Evolutionary conservation across 2,329 filamentous ascomycete species (phyloP), one percentile per base, ranked within the genome.

Genomic region (Colletotrichum costaricense): DNA sequence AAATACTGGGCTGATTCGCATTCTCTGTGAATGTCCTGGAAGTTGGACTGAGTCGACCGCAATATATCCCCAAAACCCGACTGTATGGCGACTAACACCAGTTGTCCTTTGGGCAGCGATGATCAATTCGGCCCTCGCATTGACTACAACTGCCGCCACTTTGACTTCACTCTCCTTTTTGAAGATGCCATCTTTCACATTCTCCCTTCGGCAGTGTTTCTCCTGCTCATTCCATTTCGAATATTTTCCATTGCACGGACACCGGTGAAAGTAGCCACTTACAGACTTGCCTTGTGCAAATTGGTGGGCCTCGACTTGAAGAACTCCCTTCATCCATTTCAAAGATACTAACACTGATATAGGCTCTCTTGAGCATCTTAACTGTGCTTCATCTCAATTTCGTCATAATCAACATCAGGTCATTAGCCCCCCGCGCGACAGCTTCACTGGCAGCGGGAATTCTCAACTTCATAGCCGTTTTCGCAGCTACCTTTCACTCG

Each of bases 121-220:
- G 49, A 56, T 24, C 30, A 11, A 7, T 49, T 69, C 24, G 66
- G 66, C 6, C 66, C 66, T 3, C 66, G 49, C 2, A 65, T 69
- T 1, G 38, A 52, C 52, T 69, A 64, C 24, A 38, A 58, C n/a
- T 69, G 67, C 7, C 67, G 67, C 9, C 26, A n/a, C 6, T 69
- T 69, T 22, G 67, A 64, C 26, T 69, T 69, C 9, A 64, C 67
- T 4, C 67, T 69, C 5, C 26, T 69, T 2, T 69, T 65, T 7
- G 67, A 64, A 24, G 59, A 69, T 24, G 28, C 14, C 2, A 9
- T 64, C 35, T 69, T 64, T 4, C 59, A 58, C 11, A 8, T 42
- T 1, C 2, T 69, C 4, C 67, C 67, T 6, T 55, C 67, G 5
- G 28, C 54, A 1, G 12, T 65, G 8, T 58, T 69, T 35, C 60